Conservation (phyloP, 495 filamentous ascomycete genomes). For the Hypoxylon rickii region DNA sequence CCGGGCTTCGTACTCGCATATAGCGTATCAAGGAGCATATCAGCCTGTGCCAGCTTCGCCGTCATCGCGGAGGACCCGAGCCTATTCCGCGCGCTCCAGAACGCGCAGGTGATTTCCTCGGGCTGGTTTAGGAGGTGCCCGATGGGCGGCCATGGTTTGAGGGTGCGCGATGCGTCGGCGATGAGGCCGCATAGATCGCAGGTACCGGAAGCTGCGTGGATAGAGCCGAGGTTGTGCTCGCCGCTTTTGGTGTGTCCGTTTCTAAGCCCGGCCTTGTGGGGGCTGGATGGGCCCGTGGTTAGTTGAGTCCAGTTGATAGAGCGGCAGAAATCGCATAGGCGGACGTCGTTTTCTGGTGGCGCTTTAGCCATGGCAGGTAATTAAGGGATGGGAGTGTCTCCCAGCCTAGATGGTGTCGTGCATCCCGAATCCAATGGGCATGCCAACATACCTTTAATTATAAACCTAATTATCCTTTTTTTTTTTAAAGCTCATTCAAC, state of each 20-base stretch:
- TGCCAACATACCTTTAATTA: no score
- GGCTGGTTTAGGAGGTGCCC: constrained; percentile 10
- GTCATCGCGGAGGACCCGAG: constrained; percentile 5
- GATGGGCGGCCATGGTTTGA: constrained; percentile 20
- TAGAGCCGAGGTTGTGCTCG: constrained; percentile 20
- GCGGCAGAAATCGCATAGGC: constrained; percentile 20
- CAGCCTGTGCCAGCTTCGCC: neutral
- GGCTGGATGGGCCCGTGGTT: constrained; percentile 15
- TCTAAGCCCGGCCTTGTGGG: neutral
- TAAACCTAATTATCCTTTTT: no score
- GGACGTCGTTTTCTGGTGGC: neutral
- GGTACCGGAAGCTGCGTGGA: neutral
- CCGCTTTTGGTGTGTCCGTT: constrained; percentile 6
- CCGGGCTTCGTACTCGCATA: neutral
- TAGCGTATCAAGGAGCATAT: constrained; percentile 6
- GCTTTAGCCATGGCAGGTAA: neutral
- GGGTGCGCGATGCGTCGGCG: neutral
- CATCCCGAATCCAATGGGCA: no score
- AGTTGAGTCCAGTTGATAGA: constrained; percentile 16
- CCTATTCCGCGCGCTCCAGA: constrained; percentile 12
- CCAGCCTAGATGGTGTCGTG: no score
- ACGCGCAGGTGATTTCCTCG: constrained; percentile 13
- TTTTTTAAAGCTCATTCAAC: no score
- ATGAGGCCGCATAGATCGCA: constrained; percentile 13
- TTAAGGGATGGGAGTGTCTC: no score